These are phyloP conservation scores for Cercospora sp. DNA, from an alignment of 2,329 filamentous ascomycete genomes.

Conservation along the genomic window DNA sequence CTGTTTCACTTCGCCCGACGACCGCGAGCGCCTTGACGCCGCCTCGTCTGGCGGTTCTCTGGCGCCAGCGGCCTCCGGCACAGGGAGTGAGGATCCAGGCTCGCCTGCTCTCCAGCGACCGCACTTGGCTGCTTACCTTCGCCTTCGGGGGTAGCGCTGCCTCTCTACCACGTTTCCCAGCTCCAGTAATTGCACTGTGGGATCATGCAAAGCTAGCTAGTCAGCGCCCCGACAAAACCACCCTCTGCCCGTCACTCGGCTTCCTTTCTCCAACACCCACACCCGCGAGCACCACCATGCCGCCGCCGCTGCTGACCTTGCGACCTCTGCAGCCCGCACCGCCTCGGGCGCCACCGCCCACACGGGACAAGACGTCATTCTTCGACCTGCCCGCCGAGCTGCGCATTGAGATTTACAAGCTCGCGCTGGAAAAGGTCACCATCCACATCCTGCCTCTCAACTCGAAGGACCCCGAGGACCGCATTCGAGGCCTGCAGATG, in stretches of 20 bases:
- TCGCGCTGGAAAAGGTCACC: conserved; percentile 32
- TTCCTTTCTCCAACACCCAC: conserved; percentile 17
- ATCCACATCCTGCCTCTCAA: conserved; percentile 35
- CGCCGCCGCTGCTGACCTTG: conserved; percentile 19
- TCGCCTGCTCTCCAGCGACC: conserved; percentile 7
- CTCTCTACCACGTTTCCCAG: conserved; percentile 15
- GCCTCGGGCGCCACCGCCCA: conserved; percentile 16
- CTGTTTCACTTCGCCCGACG: conserved; percentile 7
- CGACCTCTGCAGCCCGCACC: conserved; percentile 23
- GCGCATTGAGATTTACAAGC: conserved; percentile 37
- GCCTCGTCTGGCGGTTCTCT: conserved; percentile 10
- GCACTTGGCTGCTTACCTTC: conserved; percentile 4
- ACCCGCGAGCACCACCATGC: conserved; percentile 14
- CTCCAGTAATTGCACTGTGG: conserved; percentile 2
- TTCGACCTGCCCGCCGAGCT: conserved; percentile 38
- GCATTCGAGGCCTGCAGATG: conserved; percentile 10
- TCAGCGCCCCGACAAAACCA: conserved; percentile 12
- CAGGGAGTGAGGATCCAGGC: conserved; percentile 9
- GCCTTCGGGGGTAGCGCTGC: conserved; percentile 11
- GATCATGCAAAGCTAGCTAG: conserved; percentile 17
- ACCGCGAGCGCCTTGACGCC: conserved; percentile 1
- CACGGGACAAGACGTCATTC: conserved; percentile 21
- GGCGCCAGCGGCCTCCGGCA: conserved; percentile 1
- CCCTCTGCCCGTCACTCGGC: conserved; percentile 2
- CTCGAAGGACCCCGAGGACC: conserved; percentile 18